Evolutionary conservation across 108 stramenopile genomes (phyloP), one percentile per base, ranked within the genome.

Genomic region (Hondaea fermentalgiana): DNA sequence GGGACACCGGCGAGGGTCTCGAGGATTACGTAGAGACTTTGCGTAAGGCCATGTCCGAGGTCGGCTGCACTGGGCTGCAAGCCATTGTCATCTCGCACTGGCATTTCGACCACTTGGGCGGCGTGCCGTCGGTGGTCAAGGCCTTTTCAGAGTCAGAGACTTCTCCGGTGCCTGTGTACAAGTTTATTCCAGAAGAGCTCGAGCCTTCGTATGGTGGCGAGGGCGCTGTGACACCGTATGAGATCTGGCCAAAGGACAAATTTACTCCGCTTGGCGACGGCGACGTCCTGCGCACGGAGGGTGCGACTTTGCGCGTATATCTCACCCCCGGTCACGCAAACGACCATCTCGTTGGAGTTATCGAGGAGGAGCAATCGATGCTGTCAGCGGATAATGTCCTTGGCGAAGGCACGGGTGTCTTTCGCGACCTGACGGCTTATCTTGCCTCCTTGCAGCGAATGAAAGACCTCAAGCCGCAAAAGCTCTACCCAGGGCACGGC

Each of bases 1-100:
- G 91, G 5, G 92, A 92, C 87, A 91, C 92, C 10, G 92, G 92
- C 44, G 92, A 92, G 49, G 91, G 92, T 10, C 35, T 47, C 16
- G 29, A 43, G 19, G 91, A 35, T 3, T 92, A 89, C 23, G 42
- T 89, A 51, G 42, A 28, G 28, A 89, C 87, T 5, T 57, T 92
- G 28, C n/a, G 87, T 60, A 87, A 58, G 23, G 91, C 89, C 12
- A 87, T 92, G 90, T 8, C 5, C 35, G 29, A 64, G 60, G 60
- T 64, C 29, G 60, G 60, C 60, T 64, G 60, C 60, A 64, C 60
- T 5, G 60, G 60, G 5, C 17, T 87, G 53, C 5, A 49, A 19
- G 58, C 25, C 16, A 83, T 89, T 58, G 21, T 91, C 10, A 23
- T 91, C 47, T 88, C 90, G 44, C 90, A 91, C 88, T 59, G 88